A percentile compares a stretch with the other conserved stretches of the same genome.
Evolutionary conservation across 352 stramenopile genomes (phyloP).

Genomic region (Ophiocytium majus): DNA sequence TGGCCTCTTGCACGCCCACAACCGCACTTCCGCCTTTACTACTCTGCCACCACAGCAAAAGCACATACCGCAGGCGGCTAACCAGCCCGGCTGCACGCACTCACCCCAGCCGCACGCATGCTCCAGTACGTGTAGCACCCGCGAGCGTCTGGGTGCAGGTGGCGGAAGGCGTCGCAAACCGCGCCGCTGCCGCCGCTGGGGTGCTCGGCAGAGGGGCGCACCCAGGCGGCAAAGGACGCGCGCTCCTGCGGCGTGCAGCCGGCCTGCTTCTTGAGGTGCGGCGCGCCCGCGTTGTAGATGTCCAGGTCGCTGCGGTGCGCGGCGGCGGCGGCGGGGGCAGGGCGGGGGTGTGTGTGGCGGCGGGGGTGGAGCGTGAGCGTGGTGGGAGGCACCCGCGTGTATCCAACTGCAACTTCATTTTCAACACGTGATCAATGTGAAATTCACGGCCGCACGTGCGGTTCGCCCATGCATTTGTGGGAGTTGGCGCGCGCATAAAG

Average conservation of each 20-base stretch:
- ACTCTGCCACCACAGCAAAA: no score
- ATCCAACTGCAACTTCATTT: no score
- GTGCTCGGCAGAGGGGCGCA: constrained; percentile 14
- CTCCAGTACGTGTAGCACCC: constrained; percentile 79
- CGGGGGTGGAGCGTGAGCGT: not conserved
- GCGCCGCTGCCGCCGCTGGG: constrained; percentile 61
- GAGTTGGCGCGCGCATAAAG: no score
- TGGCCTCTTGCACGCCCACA: not conserved
- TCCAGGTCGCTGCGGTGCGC: constrained; percentile 64
- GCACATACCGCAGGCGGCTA: no score
- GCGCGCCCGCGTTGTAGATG: constrained; percentile 74
- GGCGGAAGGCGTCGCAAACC: constrained; percentile 73
- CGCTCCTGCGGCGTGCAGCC: constrained; percentile 71
- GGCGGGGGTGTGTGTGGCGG: not conserved
- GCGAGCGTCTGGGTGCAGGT: constrained; percentile 66
- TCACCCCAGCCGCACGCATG: constrained; percentile 59
- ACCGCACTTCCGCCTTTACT: no score
- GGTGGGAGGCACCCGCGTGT: not conserved
- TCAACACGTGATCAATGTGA: no score
- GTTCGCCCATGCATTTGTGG: no score
- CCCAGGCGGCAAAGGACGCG: constrained; percentile 63
- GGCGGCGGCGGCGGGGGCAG: not conserved
- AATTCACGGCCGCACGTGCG: no score
- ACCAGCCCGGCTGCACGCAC: no score
- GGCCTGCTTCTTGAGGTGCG: constrained; percentile 70